Evolutionary conservation across 176 grass and related monocot species (phyloP).

Genomic region (Juncus effusus): DNA sequence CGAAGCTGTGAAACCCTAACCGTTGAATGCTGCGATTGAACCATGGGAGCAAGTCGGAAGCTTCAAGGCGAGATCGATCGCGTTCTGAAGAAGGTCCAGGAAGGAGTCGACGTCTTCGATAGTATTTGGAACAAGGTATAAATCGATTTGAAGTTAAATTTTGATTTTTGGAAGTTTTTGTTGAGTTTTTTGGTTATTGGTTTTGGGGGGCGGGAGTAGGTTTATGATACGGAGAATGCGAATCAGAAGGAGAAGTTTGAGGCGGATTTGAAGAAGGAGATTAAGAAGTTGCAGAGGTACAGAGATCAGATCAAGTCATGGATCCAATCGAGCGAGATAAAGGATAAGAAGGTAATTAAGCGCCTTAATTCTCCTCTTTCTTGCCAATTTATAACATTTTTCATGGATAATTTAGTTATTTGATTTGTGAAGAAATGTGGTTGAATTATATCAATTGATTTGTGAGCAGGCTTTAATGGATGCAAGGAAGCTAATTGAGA

Average conservation of each 20-base stretch:
- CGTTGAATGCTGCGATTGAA: slow-evolving; percentile 19
- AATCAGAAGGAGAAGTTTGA: slow-evolving; percentile 99
- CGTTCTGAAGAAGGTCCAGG: slow-evolving; percentile 98
- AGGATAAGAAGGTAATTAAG: slow-evolving; percentile 86
- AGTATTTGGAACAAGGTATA: slow-evolving; percentile 98
- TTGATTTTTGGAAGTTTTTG: not conserved
- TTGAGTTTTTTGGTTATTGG: not conserved
- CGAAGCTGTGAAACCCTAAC: not conserved
- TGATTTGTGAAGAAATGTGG: slow-evolving; percentile 54
- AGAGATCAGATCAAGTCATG: slow-evolving; percentile 99
- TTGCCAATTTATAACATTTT: not conserved
- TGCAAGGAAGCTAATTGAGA: slow-evolving; percentile 94
- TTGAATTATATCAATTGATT: slow-evolving; percentile 88
- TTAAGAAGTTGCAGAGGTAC: slow-evolving; percentile 97
- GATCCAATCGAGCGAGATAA: slow-evolving; percentile 99
- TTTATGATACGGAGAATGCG: slow-evolving; percentile 95
- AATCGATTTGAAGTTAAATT: not conserved
- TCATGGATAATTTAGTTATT: slow-evolving; percentile 36
- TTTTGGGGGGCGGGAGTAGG: slow-evolving; percentile 27
- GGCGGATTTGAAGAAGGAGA: slow-evolving; percentile 99
- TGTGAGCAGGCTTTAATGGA: slow-evolving; percentile 99
- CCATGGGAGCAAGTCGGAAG: slow-evolving; percentile 92
- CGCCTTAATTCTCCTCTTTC: slow-evolving; percentile 7
- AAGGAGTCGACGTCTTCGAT: slow-evolving; percentile 98
- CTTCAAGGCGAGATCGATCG: slow-evolving; percentile 98